phyloP scores from a whole-genome alignment of 2,329 filamentous ascomycete species.

The Tricladium varicosporioides region DNA sequence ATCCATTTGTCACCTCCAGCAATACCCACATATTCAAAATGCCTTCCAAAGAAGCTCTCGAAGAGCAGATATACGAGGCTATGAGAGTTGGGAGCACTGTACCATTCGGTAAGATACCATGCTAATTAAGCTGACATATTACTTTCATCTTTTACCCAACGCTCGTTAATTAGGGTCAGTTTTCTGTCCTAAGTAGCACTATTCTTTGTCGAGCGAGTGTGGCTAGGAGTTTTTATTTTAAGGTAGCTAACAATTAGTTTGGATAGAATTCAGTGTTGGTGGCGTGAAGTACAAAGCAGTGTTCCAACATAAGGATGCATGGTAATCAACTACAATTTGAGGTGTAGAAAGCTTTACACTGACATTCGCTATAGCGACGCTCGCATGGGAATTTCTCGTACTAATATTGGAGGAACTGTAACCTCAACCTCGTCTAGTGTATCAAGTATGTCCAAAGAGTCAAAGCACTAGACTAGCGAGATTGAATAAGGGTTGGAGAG shows the following conservation, averaged over 20 bases:
- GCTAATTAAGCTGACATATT: too few relatives aligned
- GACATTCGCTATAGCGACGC: too few relatives aligned
- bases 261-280: neutral
- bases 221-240: too few relatives aligned
- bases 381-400: neutral
- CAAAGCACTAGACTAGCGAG: neutral
- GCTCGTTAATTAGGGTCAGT: too few relatives aligned
- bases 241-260: neutral
- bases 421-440: neutral
- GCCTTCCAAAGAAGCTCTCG: neutral
- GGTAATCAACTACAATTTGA: neutral
- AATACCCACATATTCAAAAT: neutral
- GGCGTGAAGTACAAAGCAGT: neutral
- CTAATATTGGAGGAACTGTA: neutral
- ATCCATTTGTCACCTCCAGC: neutral
- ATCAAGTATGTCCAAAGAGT: neutral
- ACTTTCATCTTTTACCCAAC: too few relatives aligned
- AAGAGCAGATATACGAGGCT: neutral
- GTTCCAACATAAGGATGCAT: neutral
- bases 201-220: too few relatives aligned
- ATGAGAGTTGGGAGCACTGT: neutral
- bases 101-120: neutral
- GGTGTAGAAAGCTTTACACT: too few relatives aligned
- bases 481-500: neutral
- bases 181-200: too few relatives aligned